Evolutionary conservation across 768 basidiomycete species (phyloP).

Genomic region (Fomitopsis serialis): DNA sequence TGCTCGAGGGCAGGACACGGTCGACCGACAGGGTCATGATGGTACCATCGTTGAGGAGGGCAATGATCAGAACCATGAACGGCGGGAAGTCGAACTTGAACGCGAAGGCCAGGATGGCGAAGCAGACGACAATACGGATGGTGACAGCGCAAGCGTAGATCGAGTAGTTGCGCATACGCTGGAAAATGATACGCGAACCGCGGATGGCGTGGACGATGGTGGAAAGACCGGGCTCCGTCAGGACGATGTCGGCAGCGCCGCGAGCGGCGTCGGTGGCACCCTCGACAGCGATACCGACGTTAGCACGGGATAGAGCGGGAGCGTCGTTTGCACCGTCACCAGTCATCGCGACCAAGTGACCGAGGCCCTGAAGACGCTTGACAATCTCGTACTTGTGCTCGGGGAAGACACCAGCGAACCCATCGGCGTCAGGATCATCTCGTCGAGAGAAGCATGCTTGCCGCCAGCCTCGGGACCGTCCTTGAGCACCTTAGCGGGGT

Average conservation of each 20-base stretch:
- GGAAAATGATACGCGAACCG: conserved; percentile 96
- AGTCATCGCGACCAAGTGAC: conserved; percentile 97
- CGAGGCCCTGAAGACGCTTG: conserved; percentile 94
- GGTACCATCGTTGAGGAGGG: conserved; percentile 94
- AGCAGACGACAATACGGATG: conserved; percentile 98
- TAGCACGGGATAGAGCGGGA: conserved; percentile 94
- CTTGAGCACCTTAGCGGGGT: conserved; percentile 96
- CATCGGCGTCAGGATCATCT: conserved; percentile 99
- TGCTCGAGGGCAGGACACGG: conserved; percentile 88
- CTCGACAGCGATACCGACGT: conserved; percentile 99
- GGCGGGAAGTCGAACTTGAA: conserved; percentile 99
- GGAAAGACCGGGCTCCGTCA: conserved; percentile 97
- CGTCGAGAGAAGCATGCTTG: conserved; percentile 81
- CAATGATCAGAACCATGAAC: conserved; percentile 99
- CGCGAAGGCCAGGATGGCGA: conserved; percentile 90
- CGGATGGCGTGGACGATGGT: conserved; percentile 99
- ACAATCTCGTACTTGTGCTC: conserved; percentile 99
- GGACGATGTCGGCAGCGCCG: conserved; percentile 96
- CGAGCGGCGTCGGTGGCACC: conserved; percentile 98
- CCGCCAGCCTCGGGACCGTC: conserved; percentile 87
- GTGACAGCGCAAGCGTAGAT: conserved; percentile 95
- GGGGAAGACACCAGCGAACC: conserved; percentile 98
- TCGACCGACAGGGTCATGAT: conserved; percentile 95
- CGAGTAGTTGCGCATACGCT: conserved; percentile 99
- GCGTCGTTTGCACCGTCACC: conserved; percentile 99